Percentiles rank a stretch among this genome's conserved stretches.
phyloP scores from a whole-genome alignment of 2,329 filamentous ascomycete species.

The Hymenoscyphus linearis region DNA sequence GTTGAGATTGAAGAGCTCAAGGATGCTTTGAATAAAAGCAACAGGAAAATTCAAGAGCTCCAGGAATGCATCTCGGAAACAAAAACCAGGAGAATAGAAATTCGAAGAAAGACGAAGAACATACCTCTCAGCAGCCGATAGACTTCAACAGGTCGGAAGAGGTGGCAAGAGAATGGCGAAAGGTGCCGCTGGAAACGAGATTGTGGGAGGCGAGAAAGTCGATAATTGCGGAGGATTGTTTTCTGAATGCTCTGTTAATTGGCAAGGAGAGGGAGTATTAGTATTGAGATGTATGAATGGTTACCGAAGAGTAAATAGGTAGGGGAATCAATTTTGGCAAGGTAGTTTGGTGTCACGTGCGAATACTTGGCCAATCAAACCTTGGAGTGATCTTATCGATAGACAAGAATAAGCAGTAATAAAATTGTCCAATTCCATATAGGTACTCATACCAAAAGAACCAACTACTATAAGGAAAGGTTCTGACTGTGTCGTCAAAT shows the following conservation, averaged over 20 bases:
- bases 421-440: no score
- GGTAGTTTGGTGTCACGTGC: background rate
- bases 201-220: background rate
- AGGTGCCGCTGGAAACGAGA: background rate
- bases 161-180: background rate
- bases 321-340: background rate
- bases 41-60: background rate
- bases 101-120: background rate
- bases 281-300: background rate
- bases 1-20: background rate
- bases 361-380: background rate
- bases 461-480: no score
- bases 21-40: background rate
- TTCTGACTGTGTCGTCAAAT: no score
- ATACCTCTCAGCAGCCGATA: background rate
- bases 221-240: background rate
- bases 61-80: background rate
- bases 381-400: background rate
- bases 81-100: background rate
- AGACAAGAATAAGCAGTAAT: no score
- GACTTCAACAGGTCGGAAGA: background rate
- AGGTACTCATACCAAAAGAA: no score
- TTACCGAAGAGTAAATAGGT: background rate
- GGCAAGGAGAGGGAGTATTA: background rate
- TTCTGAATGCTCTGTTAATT: background rate